Conservation (phyloP, 208 protist species). For the Leishmania lainsoni region DNA sequence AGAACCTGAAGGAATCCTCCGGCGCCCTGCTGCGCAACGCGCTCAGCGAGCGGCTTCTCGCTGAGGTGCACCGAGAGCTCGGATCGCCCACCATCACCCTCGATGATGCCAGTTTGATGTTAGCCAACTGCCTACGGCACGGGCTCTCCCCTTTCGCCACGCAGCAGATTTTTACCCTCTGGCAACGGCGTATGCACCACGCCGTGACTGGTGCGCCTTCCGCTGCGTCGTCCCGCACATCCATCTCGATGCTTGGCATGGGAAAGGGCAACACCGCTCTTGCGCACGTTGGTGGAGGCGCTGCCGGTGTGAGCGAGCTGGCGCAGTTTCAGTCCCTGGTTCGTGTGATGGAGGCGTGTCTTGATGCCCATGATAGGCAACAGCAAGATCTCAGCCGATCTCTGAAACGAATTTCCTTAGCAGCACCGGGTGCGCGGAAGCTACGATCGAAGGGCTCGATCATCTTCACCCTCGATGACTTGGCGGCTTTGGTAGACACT, state of each 20-base stretch:
- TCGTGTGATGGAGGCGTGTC: slow-evolving; percentile 69
- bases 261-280: background rate
- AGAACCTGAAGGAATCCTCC: background rate
- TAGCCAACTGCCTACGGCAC: slow-evolving; percentile 72
- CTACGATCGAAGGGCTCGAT: background rate
- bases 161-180: slow-evolving; percentile 27
- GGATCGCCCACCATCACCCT: slow-evolving; percentile 24
- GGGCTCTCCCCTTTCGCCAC: slow-evolving; percentile 35
- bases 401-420: background rate
- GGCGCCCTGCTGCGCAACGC: slow-evolving; percentile 14
- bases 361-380: slow-evolving; percentile 35
- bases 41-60: slow-evolving; percentile 26
- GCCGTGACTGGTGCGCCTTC: background rate
- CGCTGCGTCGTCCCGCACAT: background rate
- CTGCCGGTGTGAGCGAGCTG: slow-evolving; percentile 10
- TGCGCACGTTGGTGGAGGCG: slow-evolving; percentile 5
- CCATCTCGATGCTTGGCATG: slow-evolving; percentile 16
- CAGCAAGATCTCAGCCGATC: background rate
- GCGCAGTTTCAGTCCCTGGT: slow-evolving; percentile 46
- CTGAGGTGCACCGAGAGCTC: slow-evolving; percentile 25
- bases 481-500: slow-evolving; percentile 44
- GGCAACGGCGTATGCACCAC: slow-evolving; percentile 20
- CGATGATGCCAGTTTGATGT: slow-evolving; percentile 59
- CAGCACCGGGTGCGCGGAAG: background rate
- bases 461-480: slow-evolving; percentile 38